Evolutionary conservation across 179 eudicot species (phyloP).

Genomic region (Gypsophila paniculata): DNA sequence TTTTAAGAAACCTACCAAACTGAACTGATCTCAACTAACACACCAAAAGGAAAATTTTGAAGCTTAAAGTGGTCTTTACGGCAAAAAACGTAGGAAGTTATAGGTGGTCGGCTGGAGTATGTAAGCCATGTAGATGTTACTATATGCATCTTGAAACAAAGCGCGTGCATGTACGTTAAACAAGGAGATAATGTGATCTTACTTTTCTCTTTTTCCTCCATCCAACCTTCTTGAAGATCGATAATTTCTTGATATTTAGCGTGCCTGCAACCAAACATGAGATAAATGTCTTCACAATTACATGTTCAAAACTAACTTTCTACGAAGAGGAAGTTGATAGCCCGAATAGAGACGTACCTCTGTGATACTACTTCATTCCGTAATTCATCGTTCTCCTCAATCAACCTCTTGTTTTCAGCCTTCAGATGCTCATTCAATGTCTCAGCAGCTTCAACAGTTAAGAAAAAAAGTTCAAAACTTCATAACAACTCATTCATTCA

Average conservation of each 20-base stretch:
- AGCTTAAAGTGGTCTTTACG: neutral
- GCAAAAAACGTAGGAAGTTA: neutral
- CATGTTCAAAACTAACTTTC: neutral
- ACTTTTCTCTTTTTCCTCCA: slow-evolving; percentile 66
- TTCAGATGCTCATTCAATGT: slow-evolving; percentile 40
- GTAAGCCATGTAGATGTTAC: neutral
- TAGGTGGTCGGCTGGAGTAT: neutral
- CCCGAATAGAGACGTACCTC: slow-evolving; percentile 39
- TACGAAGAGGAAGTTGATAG: neutral
- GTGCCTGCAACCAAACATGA: slow-evolving; percentile 41
- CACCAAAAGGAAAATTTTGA: neutral
- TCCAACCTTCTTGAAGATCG: slow-evolving; percentile 41
- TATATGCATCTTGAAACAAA: neutral
- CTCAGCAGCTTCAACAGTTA: slow-evolving; percentile 61
- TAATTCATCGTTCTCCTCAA: slow-evolving; percentile 39
- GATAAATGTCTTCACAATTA: neutral
- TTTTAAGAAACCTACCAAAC: neutral
- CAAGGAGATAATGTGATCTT: slow-evolving; percentile 24
- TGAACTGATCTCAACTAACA: neutral
- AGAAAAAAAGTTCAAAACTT: neutral
- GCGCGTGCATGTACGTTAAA: neutral
- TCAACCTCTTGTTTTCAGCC: slow-evolving; percentile 46
- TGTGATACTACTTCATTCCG: slow-evolving; percentile 40
- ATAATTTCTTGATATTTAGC: slow-evolving; percentile 42
- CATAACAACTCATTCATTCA: neutral